A percentile compares a stretch with the other conserved stretches of the same genome.
These are phyloP conservation scores for Blastobotrys elegans DNA, from an alignment of 1,139 yeast species.

Conservation along the genomic window DNA sequence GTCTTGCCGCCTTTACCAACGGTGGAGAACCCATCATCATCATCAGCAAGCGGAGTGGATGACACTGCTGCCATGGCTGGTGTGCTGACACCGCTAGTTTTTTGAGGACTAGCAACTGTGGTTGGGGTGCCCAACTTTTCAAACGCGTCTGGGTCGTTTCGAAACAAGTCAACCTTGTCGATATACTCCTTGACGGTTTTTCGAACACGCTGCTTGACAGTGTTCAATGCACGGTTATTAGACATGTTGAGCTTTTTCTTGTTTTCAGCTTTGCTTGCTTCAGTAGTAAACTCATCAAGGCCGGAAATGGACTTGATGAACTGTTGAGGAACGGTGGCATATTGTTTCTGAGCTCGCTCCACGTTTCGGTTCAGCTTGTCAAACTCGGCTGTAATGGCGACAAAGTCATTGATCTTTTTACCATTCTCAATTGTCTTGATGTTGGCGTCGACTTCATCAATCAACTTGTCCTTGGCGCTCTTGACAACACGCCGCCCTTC, in stretches of 20 bases:
- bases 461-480: constrained; percentile 85
- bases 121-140: constrained; percentile 38
- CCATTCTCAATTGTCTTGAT: constrained; percentile 68
- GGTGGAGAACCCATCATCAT: constrained; percentile 36
- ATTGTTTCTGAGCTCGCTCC: constrained; percentile 69
- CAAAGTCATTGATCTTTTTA: constrained; percentile 76
- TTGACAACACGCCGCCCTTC: constrained; percentile 75
- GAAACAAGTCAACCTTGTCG: constrained; percentile 53
- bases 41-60: constrained; percentile 14
- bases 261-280: constrained; percentile 54
- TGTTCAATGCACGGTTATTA: constrained; percentile 82
- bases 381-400: constrained; percentile 63
- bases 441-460: constrained; percentile 75
- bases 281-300: constrained; percentile 65
- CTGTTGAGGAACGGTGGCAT: constrained; percentile 61
- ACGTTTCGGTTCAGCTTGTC: constrained; percentile 68
- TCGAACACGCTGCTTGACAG: constrained; percentile 82
- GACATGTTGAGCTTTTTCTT: constrained; percentile 76
- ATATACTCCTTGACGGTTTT: constrained; percentile 70
- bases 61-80: neutral
- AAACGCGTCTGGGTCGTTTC: constrained; percentile 68
- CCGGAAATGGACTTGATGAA: constrained; percentile 66
- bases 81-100: constrained; percentile 3
- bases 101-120: constrained; percentile 6
- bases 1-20: constrained; percentile 41